Base-by-base conservation (phyloP, 306 rosid species). In the Trichosanthes cucumerina region DNA sequence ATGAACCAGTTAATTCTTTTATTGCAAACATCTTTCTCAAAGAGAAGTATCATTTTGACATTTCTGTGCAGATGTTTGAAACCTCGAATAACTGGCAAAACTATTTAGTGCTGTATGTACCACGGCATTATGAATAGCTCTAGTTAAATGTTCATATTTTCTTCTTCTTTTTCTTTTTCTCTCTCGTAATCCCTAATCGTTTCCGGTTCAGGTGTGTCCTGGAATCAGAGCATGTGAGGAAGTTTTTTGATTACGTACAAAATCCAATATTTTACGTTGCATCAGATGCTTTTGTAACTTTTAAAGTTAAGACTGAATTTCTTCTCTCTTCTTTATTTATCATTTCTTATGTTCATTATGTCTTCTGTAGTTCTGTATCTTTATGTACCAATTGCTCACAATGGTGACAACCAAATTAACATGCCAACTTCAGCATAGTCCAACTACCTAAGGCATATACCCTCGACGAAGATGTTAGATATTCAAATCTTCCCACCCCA, bases 281-380 rank as follows among this genome's bases (percentile, higher is more conserved):
- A 5, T 49, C 89, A 6, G 89, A 86, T 80, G 89, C 89, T 73
- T 59, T 82, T 4, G 81, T 79, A 41, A 84, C 87, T 28, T 86
- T 81, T 81, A 84, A 71, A 68, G 87, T 84, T 46, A 28, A 60
- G 80, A 78, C 15, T 43, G 73, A 78, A 24, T 58, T 44, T 44
- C 54, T 76, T 76, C 65, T 24, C 10, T 77, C 21, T 39, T 9
- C 28, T 58, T 47, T 23, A 28, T 34, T 76, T 33, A 28, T 26
- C 65, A 50, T 76, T n/a, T 52, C 79, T 56, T 57, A 57, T 23
- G 34, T 54, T 50, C 13, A 39, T n/a, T 38, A n/a, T 57, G 52
- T 21, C 24, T 53, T 9, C 26, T 68, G 52, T 26, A 65, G 75
- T 7, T n/a, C 6, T 21, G 6, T 72, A 15, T 23, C 39, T 24